Conservation (phyloP, 2,329 filamentous ascomycete species). For the Stromatinia cepivora region DNA sequence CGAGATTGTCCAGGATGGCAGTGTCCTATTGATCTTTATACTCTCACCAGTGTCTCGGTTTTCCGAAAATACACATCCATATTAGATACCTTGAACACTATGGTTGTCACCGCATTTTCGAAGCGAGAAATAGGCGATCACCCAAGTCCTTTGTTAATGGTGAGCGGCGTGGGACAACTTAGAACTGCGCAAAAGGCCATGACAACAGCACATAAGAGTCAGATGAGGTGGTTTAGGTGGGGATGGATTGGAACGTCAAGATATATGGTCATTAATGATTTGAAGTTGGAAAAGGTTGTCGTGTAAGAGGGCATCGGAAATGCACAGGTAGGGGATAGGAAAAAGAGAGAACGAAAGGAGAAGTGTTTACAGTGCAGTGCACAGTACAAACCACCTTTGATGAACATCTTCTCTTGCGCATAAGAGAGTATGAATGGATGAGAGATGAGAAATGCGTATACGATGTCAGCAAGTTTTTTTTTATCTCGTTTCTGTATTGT, state of each 20-base stretch:
- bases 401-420: not conserved
- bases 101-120: constrained; percentile 55
- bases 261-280: constrained; percentile 95
- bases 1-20: constrained; percentile 63
- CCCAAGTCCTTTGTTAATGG: constrained; percentile 64
- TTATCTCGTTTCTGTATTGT: not conserved
- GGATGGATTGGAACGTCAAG: constrained; percentile 88
- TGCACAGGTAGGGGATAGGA: too few relatives aligned
- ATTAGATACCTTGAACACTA: constrained; percentile 72
- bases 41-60: constrained; percentile 70
- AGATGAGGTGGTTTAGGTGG: constrained; percentile 99
- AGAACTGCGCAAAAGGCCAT: constrained; percentile 79
- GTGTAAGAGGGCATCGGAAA: not conserved
- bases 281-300: constrained; percentile 59
- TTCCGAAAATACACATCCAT: constrained; percentile 79
- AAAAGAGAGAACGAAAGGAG: not conserved
- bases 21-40: constrained; percentile 81
- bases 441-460: constrained; percentile 20
- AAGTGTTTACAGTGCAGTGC: not conserved
- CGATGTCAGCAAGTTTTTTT: not conserved
- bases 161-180: constrained; percentile 65
- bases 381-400: not conserved
- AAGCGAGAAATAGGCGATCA: constrained; percentile 47
- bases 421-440: constrained; percentile 6
- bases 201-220: constrained; percentile 85